Base-by-base conservation (phyloP, 2,329 filamentous ascomycete genomes). In the Trichocomaceae sp. region DNA sequence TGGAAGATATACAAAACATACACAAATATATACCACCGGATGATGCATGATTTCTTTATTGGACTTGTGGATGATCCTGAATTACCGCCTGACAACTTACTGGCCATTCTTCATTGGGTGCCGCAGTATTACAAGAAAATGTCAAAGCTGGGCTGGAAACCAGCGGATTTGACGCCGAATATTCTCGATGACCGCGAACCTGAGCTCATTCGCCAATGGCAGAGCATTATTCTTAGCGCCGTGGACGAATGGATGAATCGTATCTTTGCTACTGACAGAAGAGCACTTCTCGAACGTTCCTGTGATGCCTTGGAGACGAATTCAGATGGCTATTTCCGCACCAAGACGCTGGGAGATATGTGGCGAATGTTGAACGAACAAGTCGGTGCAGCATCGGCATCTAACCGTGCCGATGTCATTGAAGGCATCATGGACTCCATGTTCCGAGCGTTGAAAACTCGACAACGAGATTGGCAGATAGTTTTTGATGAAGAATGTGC, bases 291-390 rank as follows among this genome's bases (percentile, higher is more conserved):
- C 47, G 84, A 90, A 55, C 84, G 91, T 59, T 85, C 84, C 62
- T 80, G 85, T 57, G 88, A 90, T 64, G 88, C 91, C 66, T 79
- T 96, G 59, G 90, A 96, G 68, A 84, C 83, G 63, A 90, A 95
- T 71, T 85, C 91, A 66, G 90, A 95, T 69, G 90, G 90, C 57
- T 91, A 89, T 69, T 91, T 96, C 74, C 86, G 92, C 49, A 96
- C 91, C 50, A 91, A 88, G 73, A 96, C 91, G 58, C 78, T 96
- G 52, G 87, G 91, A 54, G 91, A 96, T 65, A 87, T 97, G 78
- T 99, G 95, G 91, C 87, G 91, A 57, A 97, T 99, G 90, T 79
- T 99, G 59, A 85, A 88, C 61, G 92, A 99, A 72, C 93, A 99
- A 72, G 82, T 96, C 33, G 83, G 87, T 59, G 89, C 90, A 0